These are phyloP conservation scores for Tricholoma hemisulphureum DNA, from an alignment of 768 basidiomycete species.

Conservation along the genomic window DNA sequence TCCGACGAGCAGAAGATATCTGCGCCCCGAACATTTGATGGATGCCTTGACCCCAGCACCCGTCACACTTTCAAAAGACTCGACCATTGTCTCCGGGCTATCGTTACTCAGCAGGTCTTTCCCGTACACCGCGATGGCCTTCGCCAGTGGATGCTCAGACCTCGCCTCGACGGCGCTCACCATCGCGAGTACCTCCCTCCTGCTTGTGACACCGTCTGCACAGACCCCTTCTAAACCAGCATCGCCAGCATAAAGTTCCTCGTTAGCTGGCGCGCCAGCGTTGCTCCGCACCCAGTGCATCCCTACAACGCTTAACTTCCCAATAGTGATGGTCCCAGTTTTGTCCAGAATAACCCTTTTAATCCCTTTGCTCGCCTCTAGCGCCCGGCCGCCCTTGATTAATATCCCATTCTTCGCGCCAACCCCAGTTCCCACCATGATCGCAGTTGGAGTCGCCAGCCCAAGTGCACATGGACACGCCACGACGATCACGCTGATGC, in stretches of 20 bases:
- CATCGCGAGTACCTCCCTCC: conserved; percentile 70
- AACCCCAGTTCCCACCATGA: conserved; percentile 98
- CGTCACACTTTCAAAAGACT: conserved; percentile 82
- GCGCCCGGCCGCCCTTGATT: conserved; percentile 94
- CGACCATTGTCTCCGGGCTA: conserved; percentile 54
- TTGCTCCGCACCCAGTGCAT: conserved; percentile 66
- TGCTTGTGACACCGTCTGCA: conserved; percentile 60
- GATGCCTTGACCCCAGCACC: conserved; percentile 84
- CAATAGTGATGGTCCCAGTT: conserved; percentile 95
- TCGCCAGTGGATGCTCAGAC: conserved; percentile 95
- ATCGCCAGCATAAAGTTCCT: conserved; percentile 45
- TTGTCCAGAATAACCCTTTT: conserved; percentile 90
- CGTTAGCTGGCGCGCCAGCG: conserved; percentile 20
- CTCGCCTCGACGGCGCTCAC: conserved; percentile 83
- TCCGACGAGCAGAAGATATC: conserved; percentile 69
- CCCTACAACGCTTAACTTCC: conserved; percentile 82
- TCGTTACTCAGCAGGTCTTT: conserved; percentile 53
- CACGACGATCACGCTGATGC: conserved; percentile 96
- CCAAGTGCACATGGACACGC: conserved; percentile 98
- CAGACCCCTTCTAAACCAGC: conserved; percentile 44
- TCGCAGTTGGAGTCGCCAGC: conserved; percentile 93
- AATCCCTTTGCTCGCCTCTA: conserved; percentile 86
- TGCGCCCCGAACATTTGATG: conserved; percentile 51
- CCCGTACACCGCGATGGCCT: conserved; percentile 85
- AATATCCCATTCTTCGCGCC: conserved; percentile 96